These are phyloP conservation scores for Apiotrichum brassicae DNA, from an alignment of 1,284 basidiomycete genomes.

Conservation along the genomic window DNA sequence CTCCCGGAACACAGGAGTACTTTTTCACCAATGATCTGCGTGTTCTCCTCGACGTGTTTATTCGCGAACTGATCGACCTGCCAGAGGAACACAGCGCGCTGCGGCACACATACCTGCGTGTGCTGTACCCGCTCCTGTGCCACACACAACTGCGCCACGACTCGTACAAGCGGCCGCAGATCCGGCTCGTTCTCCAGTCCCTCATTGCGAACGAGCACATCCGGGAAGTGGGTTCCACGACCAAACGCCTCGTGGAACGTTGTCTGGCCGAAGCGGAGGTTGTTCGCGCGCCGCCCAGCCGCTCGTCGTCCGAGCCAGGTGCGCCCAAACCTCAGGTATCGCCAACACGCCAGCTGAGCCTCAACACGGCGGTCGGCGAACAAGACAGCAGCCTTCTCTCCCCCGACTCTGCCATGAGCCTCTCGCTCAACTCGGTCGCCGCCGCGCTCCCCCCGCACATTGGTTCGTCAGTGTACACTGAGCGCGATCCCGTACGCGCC, in stretches of 20 bases:
- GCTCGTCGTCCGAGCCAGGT: background rate
- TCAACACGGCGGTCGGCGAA: background rate
- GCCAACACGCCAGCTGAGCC: background rate
- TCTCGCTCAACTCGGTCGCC: constrained; percentile 8
- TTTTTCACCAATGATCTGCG: constrained; percentile 98
- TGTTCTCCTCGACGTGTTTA: constrained; percentile 92
- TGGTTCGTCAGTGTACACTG: background rate
- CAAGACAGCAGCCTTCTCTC: background rate
- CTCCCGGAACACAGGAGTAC: constrained; percentile 85
- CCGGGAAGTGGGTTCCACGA: constrained; percentile 76
- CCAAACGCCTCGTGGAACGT: constrained; percentile 82
- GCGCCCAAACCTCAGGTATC: no score
- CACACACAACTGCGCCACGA: constrained; percentile 81
- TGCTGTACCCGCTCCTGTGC: constrained; percentile 88
- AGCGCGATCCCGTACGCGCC: constrained; percentile 30
- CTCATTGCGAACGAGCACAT: constrained; percentile 69
- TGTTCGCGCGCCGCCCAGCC: background rate
- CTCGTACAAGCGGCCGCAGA: constrained; percentile 88
- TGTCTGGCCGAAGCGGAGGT: constrained; percentile 54
- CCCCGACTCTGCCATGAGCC: constrained; percentile 3
- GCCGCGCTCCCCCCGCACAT: constrained; percentile 5
- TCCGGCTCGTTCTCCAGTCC: constrained; percentile 73
- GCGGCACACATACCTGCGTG: constrained; percentile 92
- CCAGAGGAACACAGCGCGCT: constrained; percentile 94
- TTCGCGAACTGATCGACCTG: constrained; percentile 82